Percentiles rank a stretch among this genome's conserved stretches.
Evolutionary conservation across 768 basidiomycete species (phyloP).

Genomic region (Mrakia gelida): DNA sequence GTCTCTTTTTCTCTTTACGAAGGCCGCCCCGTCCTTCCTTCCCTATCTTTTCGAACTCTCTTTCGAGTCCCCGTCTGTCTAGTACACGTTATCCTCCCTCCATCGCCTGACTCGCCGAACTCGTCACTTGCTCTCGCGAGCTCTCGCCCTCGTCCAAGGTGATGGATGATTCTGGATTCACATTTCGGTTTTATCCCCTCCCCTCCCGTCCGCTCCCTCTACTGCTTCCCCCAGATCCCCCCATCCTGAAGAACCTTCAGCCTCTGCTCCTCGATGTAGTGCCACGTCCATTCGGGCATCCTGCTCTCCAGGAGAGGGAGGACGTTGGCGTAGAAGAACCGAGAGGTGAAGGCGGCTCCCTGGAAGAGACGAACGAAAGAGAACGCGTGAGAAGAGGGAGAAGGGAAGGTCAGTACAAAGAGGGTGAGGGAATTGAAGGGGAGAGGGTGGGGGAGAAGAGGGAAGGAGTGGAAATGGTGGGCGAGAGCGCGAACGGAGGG

Average conservation of each 20-base stretch:
- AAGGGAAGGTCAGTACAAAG: not conserved
- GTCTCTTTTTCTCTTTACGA: too few species aligned
- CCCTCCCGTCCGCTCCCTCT: not conserved
- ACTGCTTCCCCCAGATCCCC: conserved; percentile 19
- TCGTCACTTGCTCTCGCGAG: too few species aligned
- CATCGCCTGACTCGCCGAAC: too few species aligned
- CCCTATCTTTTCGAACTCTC: too few species aligned
- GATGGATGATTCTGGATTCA: not conserved
- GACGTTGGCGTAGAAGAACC: conserved; percentile 14
- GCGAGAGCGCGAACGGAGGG: not conserved
- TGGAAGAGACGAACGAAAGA: not conserved
- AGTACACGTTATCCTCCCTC: too few species aligned
- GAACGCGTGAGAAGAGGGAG: not conserved
- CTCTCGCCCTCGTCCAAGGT: too few species aligned
- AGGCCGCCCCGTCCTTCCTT: too few species aligned
- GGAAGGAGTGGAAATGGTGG: not conserved
- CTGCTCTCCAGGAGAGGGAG: conserved; percentile 8
- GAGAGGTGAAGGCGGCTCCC: conserved; percentile 26
- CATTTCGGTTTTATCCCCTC: not conserved
- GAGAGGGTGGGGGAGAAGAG: not conserved
- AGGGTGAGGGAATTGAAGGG: too few species aligned
- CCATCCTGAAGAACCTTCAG: not conserved
- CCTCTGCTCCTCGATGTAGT: conserved; percentile 15
- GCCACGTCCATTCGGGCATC: conserved; percentile 21
- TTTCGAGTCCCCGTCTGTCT: too few species aligned